A percentile compares a stretch with the other conserved stretches of the same genome.
These are phyloP conservation scores for Shiraia bambusicola DNA, from an alignment of 2,329 filamentous ascomycete species.

Conservation along the genomic window DNA sequence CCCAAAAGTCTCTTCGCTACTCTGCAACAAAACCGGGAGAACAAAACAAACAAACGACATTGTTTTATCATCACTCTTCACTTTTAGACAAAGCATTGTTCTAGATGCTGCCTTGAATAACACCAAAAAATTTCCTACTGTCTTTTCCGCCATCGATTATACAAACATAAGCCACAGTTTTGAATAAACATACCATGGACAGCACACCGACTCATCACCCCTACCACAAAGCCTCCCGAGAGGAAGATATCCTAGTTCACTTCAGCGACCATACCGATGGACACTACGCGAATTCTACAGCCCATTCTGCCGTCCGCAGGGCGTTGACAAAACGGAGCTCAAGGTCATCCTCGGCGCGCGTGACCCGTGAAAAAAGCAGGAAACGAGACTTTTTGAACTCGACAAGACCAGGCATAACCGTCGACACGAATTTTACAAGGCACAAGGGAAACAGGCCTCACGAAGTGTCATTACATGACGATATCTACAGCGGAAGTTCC, in stretches of 20 bases:
- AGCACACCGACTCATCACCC: conserved; percentile 10
- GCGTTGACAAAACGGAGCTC: conserved; percentile 36
- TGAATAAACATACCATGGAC: conserved; percentile 20
- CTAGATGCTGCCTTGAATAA: conserved; percentile 9
- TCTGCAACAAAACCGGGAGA: conserved; percentile 27
- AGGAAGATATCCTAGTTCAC: conserved; percentile 31
- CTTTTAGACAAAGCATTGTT: conserved; percentile 32
- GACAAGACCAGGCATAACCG: conserved; percentile 62
- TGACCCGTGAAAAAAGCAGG: conserved; percentile 55
- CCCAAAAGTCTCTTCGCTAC: too few relatives aligned
- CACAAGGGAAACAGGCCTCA: conserved; percentile 49
- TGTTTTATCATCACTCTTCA: conserved; percentile 24
- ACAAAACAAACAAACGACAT: conserved; percentile 30
- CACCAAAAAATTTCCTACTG: conserved; percentile 1
- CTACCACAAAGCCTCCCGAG: conserved; percentile 16
- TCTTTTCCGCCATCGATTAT: conserved; percentile 7
- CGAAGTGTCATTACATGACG: conserved; percentile 45
- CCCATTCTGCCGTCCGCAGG: conserved; percentile 29
- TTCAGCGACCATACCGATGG: conserved; percentile 18
- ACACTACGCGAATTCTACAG: background rate
- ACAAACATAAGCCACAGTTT: conserved; percentile 4
- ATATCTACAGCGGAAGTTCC: conserved; percentile 20
- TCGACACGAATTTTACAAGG: conserved; percentile 68
- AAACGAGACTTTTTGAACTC: conserved; percentile 62
- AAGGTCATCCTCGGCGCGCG: conserved; percentile 38